A percentile compares a stretch with the other conserved stretches of the same genome.
phyloP scores from a whole-genome alignment of 2,329 filamentous ascomycete genomes.

The Pestalotiopsis fici region DNA sequence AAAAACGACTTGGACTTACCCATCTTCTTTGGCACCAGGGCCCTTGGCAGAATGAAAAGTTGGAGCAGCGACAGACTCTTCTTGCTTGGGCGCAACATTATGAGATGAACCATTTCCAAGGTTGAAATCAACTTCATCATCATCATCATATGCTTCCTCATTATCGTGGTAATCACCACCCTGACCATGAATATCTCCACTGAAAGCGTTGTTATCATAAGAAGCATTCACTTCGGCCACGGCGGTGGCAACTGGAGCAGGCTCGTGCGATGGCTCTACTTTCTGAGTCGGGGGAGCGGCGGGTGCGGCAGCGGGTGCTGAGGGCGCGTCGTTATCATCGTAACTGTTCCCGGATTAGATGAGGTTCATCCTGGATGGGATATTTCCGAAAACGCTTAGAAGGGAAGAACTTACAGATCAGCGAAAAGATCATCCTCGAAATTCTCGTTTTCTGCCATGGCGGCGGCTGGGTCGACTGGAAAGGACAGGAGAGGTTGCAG shows the following conservation, averaged over 20 bases:
- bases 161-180: conserved; percentile 40
- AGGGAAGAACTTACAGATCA: conserved; percentile 71
- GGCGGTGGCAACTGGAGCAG: conserved; percentile 24
- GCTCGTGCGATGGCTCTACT: conserved; percentile 11
- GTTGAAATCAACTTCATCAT: conserved; percentile 62
- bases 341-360: conserved; percentile 47
- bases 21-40: conserved; percentile 85
- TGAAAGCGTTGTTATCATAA: not conserved
- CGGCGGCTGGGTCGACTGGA: conserved; percentile 24
- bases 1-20: conserved; percentile 64
- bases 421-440: conserved; percentile 95
- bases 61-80: conserved; percentile 34
- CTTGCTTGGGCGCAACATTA: conserved; percentile 23
- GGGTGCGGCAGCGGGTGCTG: conserved; percentile 32
- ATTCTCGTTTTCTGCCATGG: conserved; percentile 79
- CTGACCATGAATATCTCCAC: conserved; percentile 29
- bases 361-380: not conserved
- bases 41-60: conserved; percentile 35
- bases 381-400: not conserved
- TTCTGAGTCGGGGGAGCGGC: not conserved
- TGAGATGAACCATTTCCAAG: conserved; percentile 45
- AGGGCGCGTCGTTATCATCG: conserved; percentile 63
- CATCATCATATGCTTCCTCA: conserved; percentile 50
- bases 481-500: not conserved
- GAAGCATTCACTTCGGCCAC: conserved; percentile 6